Evolutionary conservation across 345 rosid species (phyloP), one percentile per base, ranked within the genome.

Genomic region (Melaleuca alternifolia): DNA sequence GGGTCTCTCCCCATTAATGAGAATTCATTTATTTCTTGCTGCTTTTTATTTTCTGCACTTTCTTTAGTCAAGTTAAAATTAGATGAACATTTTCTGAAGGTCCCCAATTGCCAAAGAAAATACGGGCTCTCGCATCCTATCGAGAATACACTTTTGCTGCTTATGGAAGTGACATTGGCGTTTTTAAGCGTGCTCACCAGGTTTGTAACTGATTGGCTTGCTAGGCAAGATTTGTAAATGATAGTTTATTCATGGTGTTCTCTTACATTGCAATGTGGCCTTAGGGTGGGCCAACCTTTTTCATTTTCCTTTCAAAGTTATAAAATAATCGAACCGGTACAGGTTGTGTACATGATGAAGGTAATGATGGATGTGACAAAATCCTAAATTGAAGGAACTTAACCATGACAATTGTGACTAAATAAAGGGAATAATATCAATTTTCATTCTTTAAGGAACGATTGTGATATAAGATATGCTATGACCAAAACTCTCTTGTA

Each of bases 111-210:
- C 97, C 98, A 7, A 91, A 93, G 91, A 97, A 96, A 90, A 96
- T 96, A 26, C 94, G 99, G 30, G 98, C 99, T 84, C 92, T 97
- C 24, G 94, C 98, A 76, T 95, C 97, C 8, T 95, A 87, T 85
- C 97, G 99, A 4, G 97, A 97, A 81, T 94, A 89, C 89, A 97
- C 99, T 1, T 96, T 97, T 89, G 99, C 92, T 48, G 98, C 99
- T 16, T 93, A 90, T 87, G 96, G 95, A 26, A 92, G 88, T 87
- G 90, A 92, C 62, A 92, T 97, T 23, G 98, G 99, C 14, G 93
- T 96, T 62, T 94, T 96, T 77, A 95, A 89, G 88, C 96, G 99
- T 41, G 96, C 98, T 61, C 96, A 96, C 85, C 97, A 93, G 96
- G 99, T 97, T 83, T 75, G 84, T 50, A 24, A 30, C 24, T 33